A percentile compares a stretch with the other conserved stretches of the same genome.
Evolutionary conservation across 257 asterid species (phyloP).

Genomic region (Lantana camara): DNA sequence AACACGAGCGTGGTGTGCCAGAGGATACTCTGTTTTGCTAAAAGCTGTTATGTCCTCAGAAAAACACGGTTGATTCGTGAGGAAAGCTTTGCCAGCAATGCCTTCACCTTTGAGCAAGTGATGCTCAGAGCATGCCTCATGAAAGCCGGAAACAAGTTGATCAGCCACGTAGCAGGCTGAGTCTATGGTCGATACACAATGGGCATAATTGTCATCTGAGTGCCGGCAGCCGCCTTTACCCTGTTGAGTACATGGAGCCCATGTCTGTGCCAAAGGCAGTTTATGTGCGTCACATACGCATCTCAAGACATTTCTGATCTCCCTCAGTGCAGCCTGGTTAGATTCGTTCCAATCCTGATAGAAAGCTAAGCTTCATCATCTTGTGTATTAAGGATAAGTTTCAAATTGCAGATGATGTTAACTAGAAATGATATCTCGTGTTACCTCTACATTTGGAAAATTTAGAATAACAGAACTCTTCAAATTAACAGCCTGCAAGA

Average conservation of each 20-base stretch:
- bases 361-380: neutral
- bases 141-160: conserved; percentile 54
- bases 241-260: conserved; percentile 74
- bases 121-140: conserved; percentile 73
- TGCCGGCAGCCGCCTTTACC: conserved; percentile 69
- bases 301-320: conserved; percentile 59
- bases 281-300: conserved; percentile 57
- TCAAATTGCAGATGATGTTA: conserved; percentile 1
- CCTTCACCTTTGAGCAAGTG: conserved; percentile 91
- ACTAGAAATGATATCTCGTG: conserved; percentile 4
- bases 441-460: conserved; percentile 56
- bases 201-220: conserved; percentile 57
- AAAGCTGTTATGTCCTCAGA: conserved; percentile 61
- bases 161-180: conserved; percentile 69
- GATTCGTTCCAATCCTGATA: conserved; percentile 61
- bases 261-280: conserved; percentile 79
- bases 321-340: conserved; percentile 58
- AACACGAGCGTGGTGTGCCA: conserved; percentile 70
- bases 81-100: conserved; percentile 72
- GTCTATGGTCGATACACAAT: conserved; percentile 71
- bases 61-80: conserved; percentile 73
- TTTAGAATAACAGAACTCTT: conserved; percentile 47
- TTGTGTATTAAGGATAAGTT: conserved; percentile 24
- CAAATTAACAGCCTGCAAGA: conserved; percentile 68
- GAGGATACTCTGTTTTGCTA: conserved; percentile 76